Evolutionary conservation across 495 filamentous ascomycete genomes (phyloP).

Genomic region (Trichoderma erinaceum): DNA sequence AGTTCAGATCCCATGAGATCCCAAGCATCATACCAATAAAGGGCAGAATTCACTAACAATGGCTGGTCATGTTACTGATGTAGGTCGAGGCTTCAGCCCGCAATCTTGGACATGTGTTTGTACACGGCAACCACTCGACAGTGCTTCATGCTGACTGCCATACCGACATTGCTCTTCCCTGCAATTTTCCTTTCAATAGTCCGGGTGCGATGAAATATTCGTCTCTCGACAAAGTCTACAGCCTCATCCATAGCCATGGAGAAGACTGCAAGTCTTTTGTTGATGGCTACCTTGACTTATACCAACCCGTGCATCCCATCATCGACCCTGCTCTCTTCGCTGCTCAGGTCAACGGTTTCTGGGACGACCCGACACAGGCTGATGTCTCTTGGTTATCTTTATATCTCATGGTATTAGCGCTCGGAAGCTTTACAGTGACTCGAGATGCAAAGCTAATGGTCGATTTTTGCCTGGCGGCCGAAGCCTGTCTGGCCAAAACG

Average conservation of each 20-base stretch:
- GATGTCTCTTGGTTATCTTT: not conserved
- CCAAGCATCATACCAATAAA: not conserved
- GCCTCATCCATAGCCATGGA: not conserved
- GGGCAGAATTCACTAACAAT: not conserved
- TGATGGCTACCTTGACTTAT: not conserved
- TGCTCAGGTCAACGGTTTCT: not conserved
- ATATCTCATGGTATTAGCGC: not conserved
- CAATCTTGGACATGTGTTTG: not conserved
- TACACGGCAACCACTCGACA: not conserved
- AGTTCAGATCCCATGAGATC: not conserved
- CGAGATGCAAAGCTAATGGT: not conserved
- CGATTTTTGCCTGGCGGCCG: not conserved
- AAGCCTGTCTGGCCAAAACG: not conserved
- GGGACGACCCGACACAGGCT: not conserved
- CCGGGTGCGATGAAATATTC: not conserved
- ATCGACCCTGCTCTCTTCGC: not conserved
- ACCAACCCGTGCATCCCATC: conserved; percentile 1
- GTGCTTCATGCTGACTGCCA: not conserved
- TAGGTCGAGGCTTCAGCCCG: not conserved
- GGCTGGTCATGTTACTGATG: not conserved
- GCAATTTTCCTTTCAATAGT: not conserved
- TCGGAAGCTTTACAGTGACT: not conserved
- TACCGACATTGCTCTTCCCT: not conserved
- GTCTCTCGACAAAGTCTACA: not conserved
- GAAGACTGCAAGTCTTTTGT: not conserved